Conservation (phyloP, 31 red algal genomes). For the Endocladia muricata region DNA sequence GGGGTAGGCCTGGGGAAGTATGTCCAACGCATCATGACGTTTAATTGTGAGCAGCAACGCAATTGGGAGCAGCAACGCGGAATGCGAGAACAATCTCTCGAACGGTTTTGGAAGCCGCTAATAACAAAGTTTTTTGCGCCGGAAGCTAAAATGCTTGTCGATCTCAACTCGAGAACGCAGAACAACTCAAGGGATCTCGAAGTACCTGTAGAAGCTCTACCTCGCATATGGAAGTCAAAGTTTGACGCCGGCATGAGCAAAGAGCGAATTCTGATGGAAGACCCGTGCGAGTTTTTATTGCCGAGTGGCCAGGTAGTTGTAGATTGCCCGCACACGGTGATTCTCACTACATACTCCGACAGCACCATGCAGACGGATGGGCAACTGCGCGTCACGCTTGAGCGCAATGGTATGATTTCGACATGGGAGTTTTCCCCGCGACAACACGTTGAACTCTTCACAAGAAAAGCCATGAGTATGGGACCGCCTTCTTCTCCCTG, state of each 20-base stretch:
- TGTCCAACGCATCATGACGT: background rate
- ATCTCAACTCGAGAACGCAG: conserved; percentile 15
- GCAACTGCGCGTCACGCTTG: conserved; percentile 63
- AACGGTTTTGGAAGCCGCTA: conserved; percentile 47
- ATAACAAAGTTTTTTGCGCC: conserved; percentile 38
- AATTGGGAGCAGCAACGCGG: conserved; percentile 29
- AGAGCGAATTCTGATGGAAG: conserved; percentile 69
- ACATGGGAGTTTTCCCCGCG: conserved; percentile 63
- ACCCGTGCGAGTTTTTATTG: conserved; percentile 56
- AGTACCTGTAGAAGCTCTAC: conserved; percentile 40
- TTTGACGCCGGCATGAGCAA: conserved; percentile 44
- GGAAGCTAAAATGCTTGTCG: conserved; percentile 46
- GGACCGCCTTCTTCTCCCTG: background rate
- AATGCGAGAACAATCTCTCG: background rate
- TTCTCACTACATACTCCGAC: conserved; percentile 46
- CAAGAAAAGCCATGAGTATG: conserved; percentile 5
- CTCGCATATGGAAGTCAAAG: conserved; percentile 49
- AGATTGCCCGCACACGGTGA: conserved; percentile 59
- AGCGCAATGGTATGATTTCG: conserved; percentile 39
- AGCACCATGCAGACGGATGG: conserved; percentile 49
- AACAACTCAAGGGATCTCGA: conserved; percentile 9
- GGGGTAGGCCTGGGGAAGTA: conserved; percentile 12
- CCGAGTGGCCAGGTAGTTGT: conserved; percentile 53
- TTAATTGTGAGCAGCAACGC: background rate
- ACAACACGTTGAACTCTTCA: conserved; percentile 42